Percentiles rank a stretch among this genome's conserved stretches.
Evolutionary conservation across 768 basidiomycete genomes (phyloP).

Genomic region (Lentinula guzmanii): DNA sequence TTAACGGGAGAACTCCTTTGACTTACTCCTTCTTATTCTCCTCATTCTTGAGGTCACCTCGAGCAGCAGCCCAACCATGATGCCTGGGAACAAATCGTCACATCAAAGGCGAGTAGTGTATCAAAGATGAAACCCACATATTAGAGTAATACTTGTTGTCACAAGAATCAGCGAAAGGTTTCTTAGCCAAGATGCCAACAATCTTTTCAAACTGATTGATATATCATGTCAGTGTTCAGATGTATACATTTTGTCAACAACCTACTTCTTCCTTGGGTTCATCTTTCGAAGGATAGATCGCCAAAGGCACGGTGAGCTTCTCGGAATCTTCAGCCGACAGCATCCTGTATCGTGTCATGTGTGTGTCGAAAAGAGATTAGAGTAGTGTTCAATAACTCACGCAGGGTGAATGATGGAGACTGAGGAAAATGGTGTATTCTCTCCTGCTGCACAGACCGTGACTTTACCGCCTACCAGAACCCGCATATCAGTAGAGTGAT

Average conservation of each 20-base stretch:
- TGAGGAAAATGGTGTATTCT: constrained; percentile 38
- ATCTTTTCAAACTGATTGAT: constrained; percentile 43
- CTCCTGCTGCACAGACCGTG: constrained; percentile 30
- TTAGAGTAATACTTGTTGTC: constrained; percentile 44
- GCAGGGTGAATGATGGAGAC: constrained; percentile 53
- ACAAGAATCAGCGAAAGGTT: constrained; percentile 42
- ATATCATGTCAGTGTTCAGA: not conserved
- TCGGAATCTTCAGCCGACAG: constrained; percentile 43
- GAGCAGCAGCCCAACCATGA: constrained; percentile 63
- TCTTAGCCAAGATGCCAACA: constrained; percentile 37
- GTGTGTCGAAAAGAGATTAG: not conserved
- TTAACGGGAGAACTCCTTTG: not conserved
- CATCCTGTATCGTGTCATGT: constrained; percentile 30
- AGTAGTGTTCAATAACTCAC: constrained; percentile 25
- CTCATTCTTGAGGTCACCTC: constrained; percentile 46
- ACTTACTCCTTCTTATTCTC: constrained; percentile 53
- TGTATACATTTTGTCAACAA: not conserved
- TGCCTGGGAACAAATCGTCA: constrained; percentile 26
- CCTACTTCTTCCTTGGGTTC: constrained; percentile 53
- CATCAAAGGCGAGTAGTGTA: not conserved
- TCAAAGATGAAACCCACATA: constrained; percentile 25
- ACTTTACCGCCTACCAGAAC: constrained; percentile 43
- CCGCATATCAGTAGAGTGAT: not conserved
- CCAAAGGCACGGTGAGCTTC: constrained; percentile 46
- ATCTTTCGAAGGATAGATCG: constrained; percentile 51